A percentile compares a stretch with the other conserved stretches of the same genome.
phyloP scores from a whole-genome alignment of 208 protist genomes.

The Porcisia hertigi region DNA sequence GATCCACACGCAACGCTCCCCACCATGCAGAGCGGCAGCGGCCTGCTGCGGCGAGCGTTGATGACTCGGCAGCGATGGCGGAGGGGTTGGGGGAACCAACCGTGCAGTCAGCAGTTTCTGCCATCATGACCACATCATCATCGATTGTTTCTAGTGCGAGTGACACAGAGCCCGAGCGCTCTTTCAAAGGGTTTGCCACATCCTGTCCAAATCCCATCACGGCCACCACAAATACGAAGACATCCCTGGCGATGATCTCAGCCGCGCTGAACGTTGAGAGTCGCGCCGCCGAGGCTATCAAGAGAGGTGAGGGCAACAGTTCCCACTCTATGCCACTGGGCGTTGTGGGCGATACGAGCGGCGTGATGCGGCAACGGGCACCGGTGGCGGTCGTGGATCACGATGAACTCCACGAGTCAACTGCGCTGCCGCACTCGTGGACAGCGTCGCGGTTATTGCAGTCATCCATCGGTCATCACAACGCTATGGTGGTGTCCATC shows the following conservation, averaged over 20 bases:
- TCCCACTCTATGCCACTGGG: neutral
- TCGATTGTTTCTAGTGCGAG: neutral
- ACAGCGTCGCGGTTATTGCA: conserved; percentile 19
- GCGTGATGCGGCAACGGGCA: conserved; percentile 1
- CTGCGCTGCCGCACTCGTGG: neutral
- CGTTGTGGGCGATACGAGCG: neutral
- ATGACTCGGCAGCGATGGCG: neutral
- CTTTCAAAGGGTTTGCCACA: neutral
- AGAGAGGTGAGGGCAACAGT: neutral
- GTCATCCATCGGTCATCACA: conserved; percentile 20
- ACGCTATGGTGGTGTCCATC: conserved; percentile 18
- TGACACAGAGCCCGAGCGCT: neutral
- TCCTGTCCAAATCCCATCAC: conserved; percentile 8
- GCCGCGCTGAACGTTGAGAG: conserved; percentile 19
- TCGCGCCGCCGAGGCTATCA: neutral
- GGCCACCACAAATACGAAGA: conserved; percentile 26
- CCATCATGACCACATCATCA: neutral
- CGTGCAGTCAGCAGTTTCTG: neutral
- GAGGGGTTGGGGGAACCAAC: neutral
- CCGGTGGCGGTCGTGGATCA: neutral
- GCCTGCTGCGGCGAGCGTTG: conserved; percentile 8
- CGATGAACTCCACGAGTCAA: neutral
- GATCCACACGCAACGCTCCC: conserved; percentile 6
- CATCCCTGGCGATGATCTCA: conserved; percentile 22
- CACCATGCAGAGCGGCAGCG: conserved; percentile 25